Conservation (phyloP, 768 basidiomycete species). For the Pluteus cervinus region DNA sequence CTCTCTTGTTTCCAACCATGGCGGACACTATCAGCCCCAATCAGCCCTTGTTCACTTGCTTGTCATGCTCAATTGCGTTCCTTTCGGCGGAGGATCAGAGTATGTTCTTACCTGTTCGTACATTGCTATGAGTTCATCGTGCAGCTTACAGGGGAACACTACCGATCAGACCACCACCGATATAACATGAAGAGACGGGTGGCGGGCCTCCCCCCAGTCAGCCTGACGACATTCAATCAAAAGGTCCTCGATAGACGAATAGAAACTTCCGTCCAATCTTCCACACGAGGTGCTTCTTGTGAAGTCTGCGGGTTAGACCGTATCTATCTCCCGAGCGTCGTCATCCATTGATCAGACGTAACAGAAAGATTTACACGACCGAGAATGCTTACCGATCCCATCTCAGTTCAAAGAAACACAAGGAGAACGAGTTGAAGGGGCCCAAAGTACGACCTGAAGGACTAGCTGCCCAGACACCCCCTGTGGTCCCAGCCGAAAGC, state of each 20-base stretch:
- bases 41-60: conserved; percentile 68
- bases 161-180: conserved; percentile 90
- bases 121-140: neutral
- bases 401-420: conserved; percentile 84
- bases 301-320: conserved; percentile 74
- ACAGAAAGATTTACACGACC: conserved; percentile 83
- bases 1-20: conserved; percentile 19
- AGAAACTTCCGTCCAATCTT: conserved; percentile 66
- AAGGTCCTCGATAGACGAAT: conserved; percentile 78
- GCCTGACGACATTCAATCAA: conserved; percentile 70
- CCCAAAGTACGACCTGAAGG: too few species aligned
- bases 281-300: conserved; percentile 58
- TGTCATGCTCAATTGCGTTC: conserved; percentile 90
- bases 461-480: too few species aligned
- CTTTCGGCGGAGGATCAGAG: conserved; percentile 77
- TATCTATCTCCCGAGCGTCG: conserved; percentile 1
- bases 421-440: conserved; percentile 61
- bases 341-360: conserved; percentile 3
- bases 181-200: conserved; percentile 99
- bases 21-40: conserved; percentile 17
- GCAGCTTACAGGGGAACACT: conserved; percentile 62
- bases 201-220: conserved; percentile 83
- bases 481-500: too few species aligned
- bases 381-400: conserved; percentile 89
- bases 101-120: conserved; percentile 26